phyloP scores from a whole-genome alignment of 441 rosid genomes.

The Aquilaria agallochum region DNA sequence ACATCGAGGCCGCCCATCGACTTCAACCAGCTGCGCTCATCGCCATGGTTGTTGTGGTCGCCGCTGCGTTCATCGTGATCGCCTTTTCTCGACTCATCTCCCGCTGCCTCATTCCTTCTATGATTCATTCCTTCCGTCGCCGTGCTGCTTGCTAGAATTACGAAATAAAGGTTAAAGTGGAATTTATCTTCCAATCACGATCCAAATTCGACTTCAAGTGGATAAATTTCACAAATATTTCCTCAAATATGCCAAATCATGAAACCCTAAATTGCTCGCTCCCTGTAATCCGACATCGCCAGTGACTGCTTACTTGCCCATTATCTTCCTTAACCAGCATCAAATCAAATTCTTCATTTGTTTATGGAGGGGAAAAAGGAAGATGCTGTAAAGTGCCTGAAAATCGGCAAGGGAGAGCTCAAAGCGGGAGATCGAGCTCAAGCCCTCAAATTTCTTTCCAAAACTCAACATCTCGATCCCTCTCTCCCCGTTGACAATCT shows the following conservation, averaged over 20 bases:
- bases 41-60: slow-evolving; percentile 83
- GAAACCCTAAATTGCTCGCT: slow-evolving; percentile 3
- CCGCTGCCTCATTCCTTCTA: slow-evolving; percentile 51
- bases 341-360: neutral
- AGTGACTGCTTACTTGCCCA: neutral
- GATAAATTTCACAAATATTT: neutral
- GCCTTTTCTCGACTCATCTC: slow-evolving; percentile 84
- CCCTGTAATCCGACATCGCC: neutral
- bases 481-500: slow-evolving; percentile 56
- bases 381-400: slow-evolving; percentile 85
- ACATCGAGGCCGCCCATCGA: slow-evolving; percentile 44
- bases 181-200: neutral
- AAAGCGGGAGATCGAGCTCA: slow-evolving; percentile 62
- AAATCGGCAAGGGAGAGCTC: slow-evolving; percentile 70
- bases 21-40: slow-evolving; percentile 78
- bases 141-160: slow-evolving; percentile 7
- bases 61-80: slow-evolving; percentile 69
- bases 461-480: slow-evolving; percentile 94
- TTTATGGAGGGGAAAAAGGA: slow-evolving; percentile 93
- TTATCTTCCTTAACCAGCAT: neutral
- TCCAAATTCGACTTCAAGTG: too few species aligned
- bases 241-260: neutral
- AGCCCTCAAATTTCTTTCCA: slow-evolving; percentile 60
- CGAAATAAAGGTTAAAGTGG: neutral
- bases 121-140: slow-evolving; percentile 39